phyloP scores from a whole-genome alignment of 352 stramenopile genomes.

The Globisporangium abappressorium region DNA sequence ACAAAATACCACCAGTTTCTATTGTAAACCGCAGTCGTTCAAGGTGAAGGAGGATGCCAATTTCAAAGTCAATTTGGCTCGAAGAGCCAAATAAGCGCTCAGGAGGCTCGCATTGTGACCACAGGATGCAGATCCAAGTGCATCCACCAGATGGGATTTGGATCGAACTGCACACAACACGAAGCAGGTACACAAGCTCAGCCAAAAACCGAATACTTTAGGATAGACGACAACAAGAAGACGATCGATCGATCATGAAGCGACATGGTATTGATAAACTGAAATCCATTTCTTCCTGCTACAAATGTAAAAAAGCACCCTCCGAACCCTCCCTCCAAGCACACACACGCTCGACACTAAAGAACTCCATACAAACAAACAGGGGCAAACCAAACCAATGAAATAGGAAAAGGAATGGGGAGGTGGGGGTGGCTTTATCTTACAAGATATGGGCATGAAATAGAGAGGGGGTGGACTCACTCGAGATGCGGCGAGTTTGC shows the following conservation, averaged over 20 bases:
- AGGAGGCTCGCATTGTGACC: neutral
- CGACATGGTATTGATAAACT: neutral
- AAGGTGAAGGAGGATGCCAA: neutral
- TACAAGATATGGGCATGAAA: conserved; percentile 33
- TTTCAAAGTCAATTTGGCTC: neutral
- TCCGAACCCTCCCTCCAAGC: neutral
- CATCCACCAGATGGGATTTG: conserved; percentile 12
- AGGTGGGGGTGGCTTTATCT: conserved; percentile 24
- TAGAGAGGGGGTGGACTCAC: neutral
- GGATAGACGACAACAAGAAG: neutral
- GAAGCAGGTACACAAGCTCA: neutral
- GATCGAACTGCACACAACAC: neutral
- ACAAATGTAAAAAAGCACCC: conserved; percentile 1
- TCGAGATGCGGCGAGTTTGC: conserved; percentile 12
- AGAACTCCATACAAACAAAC: conserved; percentile 10
- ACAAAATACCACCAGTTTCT: neutral
- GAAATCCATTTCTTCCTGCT: conserved; percentile 4
- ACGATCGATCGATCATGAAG: neutral
- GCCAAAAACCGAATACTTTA: neutral
- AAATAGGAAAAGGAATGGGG: conserved; percentile 14
- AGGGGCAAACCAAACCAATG: conserved; percentile 11
- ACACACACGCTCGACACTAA: conserved; percentile 3
- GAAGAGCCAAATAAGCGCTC: neutral
- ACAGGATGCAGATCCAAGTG: neutral
- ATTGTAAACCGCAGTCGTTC: neutral